Evolutionary conservation across 148 eudicot species (phyloP).

Genomic region (Simmondsia chinensis): DNA sequence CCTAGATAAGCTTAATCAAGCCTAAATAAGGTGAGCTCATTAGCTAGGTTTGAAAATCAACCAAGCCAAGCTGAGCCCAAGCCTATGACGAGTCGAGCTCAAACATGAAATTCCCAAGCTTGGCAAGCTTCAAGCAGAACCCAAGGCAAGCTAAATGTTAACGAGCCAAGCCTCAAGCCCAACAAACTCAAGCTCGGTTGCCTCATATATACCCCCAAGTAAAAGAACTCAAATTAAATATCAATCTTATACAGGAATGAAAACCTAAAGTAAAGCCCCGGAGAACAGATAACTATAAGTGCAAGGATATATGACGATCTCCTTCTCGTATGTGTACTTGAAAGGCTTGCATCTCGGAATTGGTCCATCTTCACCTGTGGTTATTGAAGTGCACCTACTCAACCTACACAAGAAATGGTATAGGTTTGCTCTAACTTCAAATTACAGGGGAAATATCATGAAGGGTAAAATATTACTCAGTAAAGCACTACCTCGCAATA

Average conservation of each 20-base stretch:
- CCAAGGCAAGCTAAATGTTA: too few species aligned
- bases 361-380: conserved; percentile 99
- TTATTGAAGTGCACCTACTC: conserved; percentile 90
- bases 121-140: too few species aligned
- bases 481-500: conserved; percentile 71
- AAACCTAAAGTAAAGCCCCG: background rate
- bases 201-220: too few species aligned
- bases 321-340: conserved; percentile 96
- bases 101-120: too few species aligned
- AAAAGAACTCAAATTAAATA: background rate
- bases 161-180: too few species aligned
- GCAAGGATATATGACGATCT: conserved; percentile 98
- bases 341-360: conserved; percentile 99
- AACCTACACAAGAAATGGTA: conserved; percentile 36
- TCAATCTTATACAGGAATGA: background rate
- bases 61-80: too few species aligned
- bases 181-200: too few species aligned
- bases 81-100: too few species aligned
- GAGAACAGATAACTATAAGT: background rate
- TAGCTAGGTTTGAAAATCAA: too few species aligned
- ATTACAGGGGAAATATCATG: background rate
- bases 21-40: too few species aligned
- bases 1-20: too few species aligned
- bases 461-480: background rate
- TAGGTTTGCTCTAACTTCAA: conserved; percentile 9